Conservation (phyloP, 1,284 basidiomycete genomes). For the Neolentinus lepideus region DNA sequence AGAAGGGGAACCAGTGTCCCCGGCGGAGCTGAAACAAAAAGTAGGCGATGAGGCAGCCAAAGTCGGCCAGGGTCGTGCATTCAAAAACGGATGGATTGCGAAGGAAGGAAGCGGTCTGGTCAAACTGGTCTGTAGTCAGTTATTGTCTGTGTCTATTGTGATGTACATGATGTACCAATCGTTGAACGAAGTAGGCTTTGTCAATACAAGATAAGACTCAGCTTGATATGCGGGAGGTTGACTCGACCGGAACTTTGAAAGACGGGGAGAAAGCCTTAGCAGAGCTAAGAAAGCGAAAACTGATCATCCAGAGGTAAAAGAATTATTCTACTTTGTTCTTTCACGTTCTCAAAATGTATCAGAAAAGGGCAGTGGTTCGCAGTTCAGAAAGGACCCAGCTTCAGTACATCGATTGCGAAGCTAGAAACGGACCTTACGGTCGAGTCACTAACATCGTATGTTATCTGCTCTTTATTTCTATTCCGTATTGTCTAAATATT, state of each 20-base stretch:
- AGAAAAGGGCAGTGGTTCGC: conserved; percentile 97
- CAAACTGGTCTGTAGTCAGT: conserved; percentile 58
- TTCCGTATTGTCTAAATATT: neutral
- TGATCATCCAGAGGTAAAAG: conserved; percentile 62
- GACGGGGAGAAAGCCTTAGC: conserved; percentile 76
- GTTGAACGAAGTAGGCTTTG: conserved; percentile 33
- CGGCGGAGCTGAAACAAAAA: conserved; percentile 61
- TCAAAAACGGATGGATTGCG: conserved; percentile 96
- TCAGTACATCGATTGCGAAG: conserved; percentile 91
- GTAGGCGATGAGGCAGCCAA: conserved; percentile 84
- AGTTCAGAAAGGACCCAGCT: conserved; percentile 80
- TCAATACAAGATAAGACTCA: conserved; percentile 70
- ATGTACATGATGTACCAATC: conserved; percentile 1
- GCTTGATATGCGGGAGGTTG: conserved; percentile 71
- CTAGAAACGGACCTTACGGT: conserved; percentile 97
- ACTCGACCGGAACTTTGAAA: conserved; percentile 62
- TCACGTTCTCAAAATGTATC: conserved; percentile 8
- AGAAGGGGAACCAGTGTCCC: conserved; percentile 55
- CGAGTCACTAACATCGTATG: conserved; percentile 89
- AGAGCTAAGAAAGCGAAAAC: conserved; percentile 90
- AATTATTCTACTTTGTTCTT: conserved; percentile 1
- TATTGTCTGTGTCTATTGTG: neutral
- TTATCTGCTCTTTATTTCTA: conserved; percentile 6
- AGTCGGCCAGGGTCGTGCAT: conserved; percentile 90
- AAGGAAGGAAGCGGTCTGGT: conserved; percentile 90